Conservation (phyloP, 352 stramenopile species). For the Globisporangium irregulare region DNA sequence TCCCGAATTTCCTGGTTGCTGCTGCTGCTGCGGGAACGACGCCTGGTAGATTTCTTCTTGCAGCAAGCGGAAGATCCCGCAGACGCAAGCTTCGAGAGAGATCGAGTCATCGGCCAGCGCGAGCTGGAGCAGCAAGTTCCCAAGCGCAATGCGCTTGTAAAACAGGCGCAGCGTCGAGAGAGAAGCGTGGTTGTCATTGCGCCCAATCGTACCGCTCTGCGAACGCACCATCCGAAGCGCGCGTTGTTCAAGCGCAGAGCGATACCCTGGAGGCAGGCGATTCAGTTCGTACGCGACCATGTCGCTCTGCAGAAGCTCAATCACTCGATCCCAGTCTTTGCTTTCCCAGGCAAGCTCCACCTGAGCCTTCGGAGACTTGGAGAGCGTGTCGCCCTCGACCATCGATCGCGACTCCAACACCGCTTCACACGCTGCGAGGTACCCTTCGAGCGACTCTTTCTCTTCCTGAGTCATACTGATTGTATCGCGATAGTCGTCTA, state of each 20-base stretch:
- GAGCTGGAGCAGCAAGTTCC: slow-evolving; percentile 38
- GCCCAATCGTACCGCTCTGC: slow-evolving; percentile 20
- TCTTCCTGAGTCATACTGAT: slow-evolving; percentile 26
- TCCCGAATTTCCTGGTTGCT: not conserved
- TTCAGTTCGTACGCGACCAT: slow-evolving; percentile 36
- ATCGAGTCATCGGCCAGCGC: slow-evolving; percentile 21
- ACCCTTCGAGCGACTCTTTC: slow-evolving; percentile 53
- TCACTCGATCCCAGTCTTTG: slow-evolving; percentile 47
- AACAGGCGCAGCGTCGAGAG: slow-evolving; percentile 34
- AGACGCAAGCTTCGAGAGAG: slow-evolving; percentile 36
- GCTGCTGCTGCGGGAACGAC: slow-evolving; percentile 8
- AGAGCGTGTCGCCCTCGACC: slow-evolving; percentile 27
- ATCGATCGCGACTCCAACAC: slow-evolving; percentile 51
- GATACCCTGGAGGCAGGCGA: slow-evolving; percentile 32
- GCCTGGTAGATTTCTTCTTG: slow-evolving; percentile 53
- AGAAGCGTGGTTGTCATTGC: slow-evolving; percentile 20
- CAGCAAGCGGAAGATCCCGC: slow-evolving; percentile 35
- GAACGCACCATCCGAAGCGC: slow-evolving; percentile 41
- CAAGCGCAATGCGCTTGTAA: slow-evolving; percentile 50
- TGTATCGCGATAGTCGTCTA: slow-evolving; percentile 32
- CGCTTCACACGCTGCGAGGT: slow-evolving; percentile 64
- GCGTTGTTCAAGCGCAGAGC: slow-evolving; percentile 42
- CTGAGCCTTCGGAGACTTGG: slow-evolving; percentile 35
- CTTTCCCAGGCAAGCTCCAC: slow-evolving; percentile 47
- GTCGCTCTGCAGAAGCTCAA: slow-evolving; percentile 44